A percentile compares a stretch with the other conserved stretches of the same genome.
Evolutionary conservation across 202 grass and related monocot species (phyloP).

Genomic region (Panicum hallii): DNA sequence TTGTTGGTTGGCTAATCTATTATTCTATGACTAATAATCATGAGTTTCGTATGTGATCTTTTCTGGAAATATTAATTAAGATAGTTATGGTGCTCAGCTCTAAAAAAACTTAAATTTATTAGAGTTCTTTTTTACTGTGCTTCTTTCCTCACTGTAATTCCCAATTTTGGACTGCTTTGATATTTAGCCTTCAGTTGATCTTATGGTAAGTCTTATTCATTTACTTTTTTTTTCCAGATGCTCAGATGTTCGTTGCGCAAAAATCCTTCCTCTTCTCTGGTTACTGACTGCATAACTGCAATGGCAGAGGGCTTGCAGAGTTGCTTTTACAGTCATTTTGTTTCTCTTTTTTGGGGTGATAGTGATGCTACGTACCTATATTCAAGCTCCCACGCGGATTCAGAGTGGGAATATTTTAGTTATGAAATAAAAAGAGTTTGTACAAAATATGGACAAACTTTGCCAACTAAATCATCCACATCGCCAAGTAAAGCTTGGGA

Average conservation of each 20-base stretch:
- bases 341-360: slow-evolving; percentile 82
- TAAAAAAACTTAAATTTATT: slow-evolving; percentile 4
- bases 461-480: slow-evolving; percentile 44
- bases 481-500: slow-evolving; percentile 69
- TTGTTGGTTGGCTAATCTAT: background rate
- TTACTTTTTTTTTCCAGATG: slow-evolving; percentile 58
- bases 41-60: background rate
- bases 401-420: slow-evolving; percentile 91
- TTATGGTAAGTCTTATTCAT: slow-evolving; percentile 37
- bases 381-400: slow-evolving; percentile 62
- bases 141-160: slow-evolving; percentile 5
- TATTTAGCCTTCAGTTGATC: slow-evolving; percentile 48
- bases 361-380: slow-evolving; percentile 59
- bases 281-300: slow-evolving; percentile 88
- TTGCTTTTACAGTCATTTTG: slow-evolving; percentile 74
- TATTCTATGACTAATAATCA: background rate
- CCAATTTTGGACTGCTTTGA: slow-evolving; percentile 20
- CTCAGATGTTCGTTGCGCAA: slow-evolving; percentile 79
- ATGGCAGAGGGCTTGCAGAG: slow-evolving; percentile 87
- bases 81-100: background rate
- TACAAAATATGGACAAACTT: slow-evolving; percentile 52
- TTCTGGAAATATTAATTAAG: slow-evolving; percentile 8
- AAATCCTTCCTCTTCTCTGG: slow-evolving; percentile 78
- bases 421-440: slow-evolving; percentile 73
- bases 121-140: background rate